Evolutionary conservation across 129 eudicot species (phyloP).

Genomic region (Silybum marianum): DNA sequence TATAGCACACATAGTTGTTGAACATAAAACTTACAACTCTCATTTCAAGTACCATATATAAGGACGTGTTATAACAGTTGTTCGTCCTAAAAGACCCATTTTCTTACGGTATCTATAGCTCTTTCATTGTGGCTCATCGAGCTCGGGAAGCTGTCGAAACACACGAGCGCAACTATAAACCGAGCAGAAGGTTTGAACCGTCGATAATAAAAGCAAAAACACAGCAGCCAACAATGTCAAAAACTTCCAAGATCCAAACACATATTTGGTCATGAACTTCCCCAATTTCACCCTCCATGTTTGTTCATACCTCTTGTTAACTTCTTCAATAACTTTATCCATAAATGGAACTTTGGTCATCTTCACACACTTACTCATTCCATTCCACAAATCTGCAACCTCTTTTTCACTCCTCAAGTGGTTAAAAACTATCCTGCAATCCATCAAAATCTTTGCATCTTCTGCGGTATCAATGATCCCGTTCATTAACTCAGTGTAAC

Average conservation of each 20-base stretch:
- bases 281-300: constrained; percentile 57
- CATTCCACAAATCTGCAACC: constrained; percentile 75
- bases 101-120: no score
- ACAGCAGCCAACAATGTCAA: constrained; percentile 56
- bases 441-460: neutral
- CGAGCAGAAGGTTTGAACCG: constrained; percentile 49
- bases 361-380: constrained; percentile 58
- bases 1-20: no score
- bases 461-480: constrained; percentile 78
- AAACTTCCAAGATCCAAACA: constrained; percentile 60
- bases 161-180: constrained; percentile 31
- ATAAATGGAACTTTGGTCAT: neutral
- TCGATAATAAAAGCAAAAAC: constrained; percentile 49
- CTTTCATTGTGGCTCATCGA: no score
- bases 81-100: no score
- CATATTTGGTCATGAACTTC: constrained; percentile 45
- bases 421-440: constrained; percentile 48
- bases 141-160: constrained; percentile 23
- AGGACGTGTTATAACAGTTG: no score
- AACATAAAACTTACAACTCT: no score
- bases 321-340: constrained; percentile 46
- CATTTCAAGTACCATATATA: no score
- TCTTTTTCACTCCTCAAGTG: constrained; percentile 69
- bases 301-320: constrained; percentile 51
- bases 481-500: constrained; percentile 78